phyloP scores from a whole-genome alignment of 73 alveolate species.

The Uronychia binucleata region DNA sequence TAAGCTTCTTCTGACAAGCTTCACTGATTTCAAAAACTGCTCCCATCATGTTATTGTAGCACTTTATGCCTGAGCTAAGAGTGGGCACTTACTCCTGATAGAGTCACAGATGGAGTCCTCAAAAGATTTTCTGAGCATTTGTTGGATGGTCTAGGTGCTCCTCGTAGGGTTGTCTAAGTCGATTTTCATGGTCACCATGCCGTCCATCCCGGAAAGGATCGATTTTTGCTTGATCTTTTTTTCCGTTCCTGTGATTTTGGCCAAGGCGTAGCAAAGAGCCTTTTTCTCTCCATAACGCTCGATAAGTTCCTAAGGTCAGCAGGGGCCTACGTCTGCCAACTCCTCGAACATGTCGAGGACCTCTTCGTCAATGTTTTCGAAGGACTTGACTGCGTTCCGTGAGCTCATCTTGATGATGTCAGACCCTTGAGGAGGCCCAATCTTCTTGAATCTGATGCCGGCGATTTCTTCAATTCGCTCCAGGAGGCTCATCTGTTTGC shows the following conservation, averaged over 20 bases:
- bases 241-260: constrained; percentile 10
- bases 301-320: constrained; percentile 3
- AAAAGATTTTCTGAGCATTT: background rate
- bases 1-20: background rate
- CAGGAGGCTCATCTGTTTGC: constrained; percentile 68
- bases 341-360: constrained; percentile 85
- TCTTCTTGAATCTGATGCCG: constrained; percentile 62
- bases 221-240: constrained; percentile 16
- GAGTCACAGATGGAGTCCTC: background rate
- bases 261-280: constrained; percentile 11
- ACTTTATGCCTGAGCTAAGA: background rate
- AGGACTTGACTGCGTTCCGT: constrained; percentile 79
- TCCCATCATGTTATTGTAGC: background rate
- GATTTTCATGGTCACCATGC: constrained; percentile 4
- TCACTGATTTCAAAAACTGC: background rate
- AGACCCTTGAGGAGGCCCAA: constrained; percentile 91
- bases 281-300: constrained; percentile 12
- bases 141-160: background rate
- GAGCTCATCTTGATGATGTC: constrained; percentile 90
- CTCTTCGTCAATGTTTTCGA: constrained; percentile 83
- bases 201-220: constrained; percentile 24
- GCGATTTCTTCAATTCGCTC: constrained; percentile 55
- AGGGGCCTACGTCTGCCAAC: constrained; percentile 65
- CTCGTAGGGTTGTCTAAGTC: background rate
- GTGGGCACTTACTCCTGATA: background rate